These are phyloP conservation scores for Dactylellina haptotyla DNA, from an alignment of 2,329 filamentous ascomycete genomes.

Conservation along the genomic window DNA sequence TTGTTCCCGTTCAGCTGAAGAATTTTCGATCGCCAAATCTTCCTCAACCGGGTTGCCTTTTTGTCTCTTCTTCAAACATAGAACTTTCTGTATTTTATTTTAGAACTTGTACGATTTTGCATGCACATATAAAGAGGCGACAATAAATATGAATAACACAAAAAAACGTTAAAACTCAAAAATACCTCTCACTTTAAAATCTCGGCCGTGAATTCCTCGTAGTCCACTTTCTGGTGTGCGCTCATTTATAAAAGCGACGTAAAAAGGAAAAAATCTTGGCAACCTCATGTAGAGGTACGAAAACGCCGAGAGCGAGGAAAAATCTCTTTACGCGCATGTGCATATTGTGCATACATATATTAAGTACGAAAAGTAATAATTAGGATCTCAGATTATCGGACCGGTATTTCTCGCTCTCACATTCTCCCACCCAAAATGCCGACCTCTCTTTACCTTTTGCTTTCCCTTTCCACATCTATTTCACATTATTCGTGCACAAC, in stretches of 20 bases:
- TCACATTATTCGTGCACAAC: background rate
- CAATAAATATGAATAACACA: background rate
- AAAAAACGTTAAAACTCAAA: background rate
- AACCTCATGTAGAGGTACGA: constrained; percentile 20
- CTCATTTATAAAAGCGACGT: too few relatives aligned
- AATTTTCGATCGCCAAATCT: constrained; percentile 45
- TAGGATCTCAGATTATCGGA: constrained; percentile 36
- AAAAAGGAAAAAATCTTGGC: constrained; percentile 8
- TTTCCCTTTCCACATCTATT: background rate
- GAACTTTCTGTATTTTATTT: background rate
- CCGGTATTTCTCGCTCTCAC: constrained; percentile 24
- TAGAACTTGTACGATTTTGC: background rate
- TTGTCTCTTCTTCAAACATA: constrained; percentile 4
- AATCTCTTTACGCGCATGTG: constrained; percentile 20
- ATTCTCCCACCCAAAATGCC: constrained; percentile 1
- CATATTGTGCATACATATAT: constrained; percentile 19
- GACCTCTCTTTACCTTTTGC: constrained; percentile 2
- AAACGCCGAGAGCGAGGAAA: constrained; percentile 9
- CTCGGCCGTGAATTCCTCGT: too few relatives aligned
- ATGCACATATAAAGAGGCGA: background rate
- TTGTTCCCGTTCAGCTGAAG: constrained; percentile 53
- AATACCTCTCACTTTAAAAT: too few relatives aligned
- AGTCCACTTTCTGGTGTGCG: too few relatives aligned
- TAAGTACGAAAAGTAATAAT: constrained; percentile 14
- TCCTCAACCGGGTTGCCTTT: constrained; percentile 26